These are phyloP conservation scores for Rhizopus arrhizus DNA, from an alignment of 371 early-diverging fungal species.

Conservation along the genomic window DNA sequence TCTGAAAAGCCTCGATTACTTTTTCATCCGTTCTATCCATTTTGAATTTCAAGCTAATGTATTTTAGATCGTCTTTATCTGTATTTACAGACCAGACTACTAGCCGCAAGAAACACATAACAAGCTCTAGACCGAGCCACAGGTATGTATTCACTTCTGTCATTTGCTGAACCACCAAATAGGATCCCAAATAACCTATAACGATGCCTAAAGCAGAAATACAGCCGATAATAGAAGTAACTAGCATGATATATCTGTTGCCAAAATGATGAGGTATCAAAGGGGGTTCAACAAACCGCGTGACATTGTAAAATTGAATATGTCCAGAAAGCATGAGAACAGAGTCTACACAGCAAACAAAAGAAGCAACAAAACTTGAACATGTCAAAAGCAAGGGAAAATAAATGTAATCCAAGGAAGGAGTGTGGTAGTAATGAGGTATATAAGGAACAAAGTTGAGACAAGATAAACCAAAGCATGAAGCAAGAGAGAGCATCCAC, in stretches of 20 bases:
- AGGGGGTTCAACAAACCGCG: not conserved
- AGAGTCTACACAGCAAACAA: not conserved
- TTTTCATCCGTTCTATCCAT: not conserved
- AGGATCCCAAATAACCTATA: not conserved
- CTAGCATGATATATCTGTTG: not conserved
- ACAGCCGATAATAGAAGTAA: not conserved
- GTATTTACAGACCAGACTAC: not conserved
- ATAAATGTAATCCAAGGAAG: not conserved
- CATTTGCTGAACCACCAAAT: not conserved
- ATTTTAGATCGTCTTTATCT: not conserved
- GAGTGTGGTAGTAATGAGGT: not conserved
- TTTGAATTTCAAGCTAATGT: too few species aligned
- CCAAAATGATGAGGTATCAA: not conserved
- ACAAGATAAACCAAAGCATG: not conserved
- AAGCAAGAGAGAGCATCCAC: not conserved
- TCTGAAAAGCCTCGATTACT: not conserved
- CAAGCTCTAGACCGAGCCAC: not conserved
- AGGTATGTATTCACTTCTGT: not conserved
- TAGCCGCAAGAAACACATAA: not conserved
- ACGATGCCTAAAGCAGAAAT: not conserved
- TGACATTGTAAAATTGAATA: too few species aligned
- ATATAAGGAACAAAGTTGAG: not conserved
- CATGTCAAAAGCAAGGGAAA: not conserved
- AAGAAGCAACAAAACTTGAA: not conserved
- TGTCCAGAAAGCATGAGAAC: not conserved